Conservation (phyloP, 495 filamentous ascomycete species). For the Talaromyces stipitatus region DNA sequence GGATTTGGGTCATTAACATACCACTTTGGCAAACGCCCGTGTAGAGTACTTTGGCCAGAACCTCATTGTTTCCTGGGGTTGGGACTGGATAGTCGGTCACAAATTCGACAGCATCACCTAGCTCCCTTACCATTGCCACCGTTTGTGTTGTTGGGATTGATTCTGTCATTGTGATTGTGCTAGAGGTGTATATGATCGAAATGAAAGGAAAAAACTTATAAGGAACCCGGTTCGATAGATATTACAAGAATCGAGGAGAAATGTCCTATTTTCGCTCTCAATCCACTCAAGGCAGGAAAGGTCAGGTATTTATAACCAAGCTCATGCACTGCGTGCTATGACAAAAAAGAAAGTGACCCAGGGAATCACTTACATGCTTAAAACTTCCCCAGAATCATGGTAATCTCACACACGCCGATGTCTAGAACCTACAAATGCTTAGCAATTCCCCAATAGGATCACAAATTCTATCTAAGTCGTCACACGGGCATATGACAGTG, state of each 20-base stretch:
- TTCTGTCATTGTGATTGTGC: slow-evolving; percentile 12
- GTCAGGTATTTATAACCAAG: background rate
- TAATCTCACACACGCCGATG: too few species aligned
- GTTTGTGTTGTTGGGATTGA: slow-evolving; percentile 35
- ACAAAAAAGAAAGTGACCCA: background rate
- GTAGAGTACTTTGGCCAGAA: slow-evolving; percentile 42
- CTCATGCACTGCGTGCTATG: background rate
- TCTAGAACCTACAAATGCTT: background rate
- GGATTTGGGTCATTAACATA: slow-evolving; percentile 9
- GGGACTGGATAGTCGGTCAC: slow-evolving; percentile 40
- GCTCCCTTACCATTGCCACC: slow-evolving; percentile 34
- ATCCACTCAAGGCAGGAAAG: background rate
- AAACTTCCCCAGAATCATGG: too few species aligned
- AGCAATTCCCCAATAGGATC: background rate
- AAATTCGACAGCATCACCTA: slow-evolving; percentile 39
- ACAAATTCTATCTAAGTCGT: background rate
- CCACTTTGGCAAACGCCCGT: slow-evolving; percentile 43
- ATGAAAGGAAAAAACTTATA: background rate
- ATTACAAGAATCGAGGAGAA: background rate
- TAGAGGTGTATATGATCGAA: background rate
- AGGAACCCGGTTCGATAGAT: background rate
- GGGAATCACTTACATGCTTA: too few species aligned
- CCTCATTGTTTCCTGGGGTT: slow-evolving; percentile 34
- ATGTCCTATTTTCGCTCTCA: background rate
- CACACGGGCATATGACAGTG: background rate